Evolutionary conservation across 2,329 filamentous ascomycete genomes (phyloP), one percentile per base, ranked within the genome.

Genomic region (Cordyceps sp.): DNA sequence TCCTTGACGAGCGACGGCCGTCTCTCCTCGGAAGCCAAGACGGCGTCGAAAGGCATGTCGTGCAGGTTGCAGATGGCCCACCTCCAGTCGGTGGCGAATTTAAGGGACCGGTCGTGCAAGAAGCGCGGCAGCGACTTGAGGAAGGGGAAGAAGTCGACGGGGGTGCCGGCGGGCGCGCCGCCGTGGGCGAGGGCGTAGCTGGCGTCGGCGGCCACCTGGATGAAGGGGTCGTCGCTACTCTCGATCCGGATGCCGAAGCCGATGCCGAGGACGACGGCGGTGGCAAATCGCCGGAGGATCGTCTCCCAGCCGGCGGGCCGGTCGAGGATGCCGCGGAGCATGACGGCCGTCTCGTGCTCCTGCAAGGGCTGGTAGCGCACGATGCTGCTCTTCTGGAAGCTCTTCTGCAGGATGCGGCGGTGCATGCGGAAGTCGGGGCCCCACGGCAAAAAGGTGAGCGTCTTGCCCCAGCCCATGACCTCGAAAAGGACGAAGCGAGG

Each of bases 111-210:
- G 28, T 53, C 48, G 24, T 50, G 45, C 3, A 49, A 42, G 40
- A 49, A 58, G 19, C 50, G 41, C 0, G 62, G 61, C n/a, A 66
- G 38, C 36, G 54, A 52, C 26, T 49, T 51, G 19, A 57, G 42
- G n/a, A 54, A 45, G 0, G 64, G 64, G 32, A 67, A 63, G 37
- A 61, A 54, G 41, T 67, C 64, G 12, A 66, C 58, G 2, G 61
- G 46, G 3, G 56, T 60, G 4, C 42, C 45, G 3, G 40, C 47
- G 0, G 48, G 48, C 2, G 46, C 45, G 9, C 50, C 51, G 4
- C 45, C 44, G 21, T 51, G 43, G 1, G 40, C 42, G 2, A 49
- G 33, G 1, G 48, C 47, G 28, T 50, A 45, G 31, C 42, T 46
- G 17, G 44, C 49, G 17, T 51, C 44, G 7, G 34, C 35, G 8